phyloP scores from a whole-genome alignment of 2,329 filamentous ascomycete genomes.

The Metarhizium album region DNA sequence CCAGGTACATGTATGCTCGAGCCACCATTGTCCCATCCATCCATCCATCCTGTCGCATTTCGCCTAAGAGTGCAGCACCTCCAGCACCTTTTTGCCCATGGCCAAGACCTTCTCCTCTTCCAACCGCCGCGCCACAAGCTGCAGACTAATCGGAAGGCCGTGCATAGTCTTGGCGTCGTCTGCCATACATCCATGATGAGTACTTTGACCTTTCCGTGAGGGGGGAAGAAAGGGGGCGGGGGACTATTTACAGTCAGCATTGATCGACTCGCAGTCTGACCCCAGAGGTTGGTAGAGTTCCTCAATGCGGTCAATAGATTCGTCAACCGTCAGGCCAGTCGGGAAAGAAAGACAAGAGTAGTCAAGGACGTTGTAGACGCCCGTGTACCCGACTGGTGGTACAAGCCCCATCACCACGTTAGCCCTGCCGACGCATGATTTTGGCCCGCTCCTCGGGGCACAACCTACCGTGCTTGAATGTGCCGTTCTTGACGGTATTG shows the following conservation, averaged over 20 bases:
- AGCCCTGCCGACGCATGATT: not conserved
- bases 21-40: too few species aligned
- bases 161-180: constrained; percentile 29
- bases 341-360: constrained; percentile 37
- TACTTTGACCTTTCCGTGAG: too few species aligned
- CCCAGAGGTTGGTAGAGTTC: constrained; percentile 23
- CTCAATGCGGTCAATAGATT: constrained; percentile 23
- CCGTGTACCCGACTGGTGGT: constrained; percentile 34
- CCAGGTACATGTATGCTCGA: too few species aligned
- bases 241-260: constrained; percentile 30
- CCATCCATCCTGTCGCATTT: too few species aligned
- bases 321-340: constrained; percentile 29
- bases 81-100: constrained; percentile 18
- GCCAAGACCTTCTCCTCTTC: constrained; percentile 30
- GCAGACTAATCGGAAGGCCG: constrained; percentile 31
- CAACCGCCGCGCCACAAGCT: constrained; percentile 30
- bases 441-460: not conserved
- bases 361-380: constrained; percentile 38
- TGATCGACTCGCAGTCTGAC: constrained; percentile 25
- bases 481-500: constrained; percentile 29
- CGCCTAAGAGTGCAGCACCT: constrained; percentile 6
- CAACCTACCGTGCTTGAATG: constrained; percentile 31
- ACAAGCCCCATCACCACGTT: not conserved
- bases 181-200: constrained; percentile 12
- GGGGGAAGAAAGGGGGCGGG: too few species aligned